Evolutionary conservation across 768 basidiomycete genomes (phyloP).

Genomic region (Rickenella mellea): DNA sequence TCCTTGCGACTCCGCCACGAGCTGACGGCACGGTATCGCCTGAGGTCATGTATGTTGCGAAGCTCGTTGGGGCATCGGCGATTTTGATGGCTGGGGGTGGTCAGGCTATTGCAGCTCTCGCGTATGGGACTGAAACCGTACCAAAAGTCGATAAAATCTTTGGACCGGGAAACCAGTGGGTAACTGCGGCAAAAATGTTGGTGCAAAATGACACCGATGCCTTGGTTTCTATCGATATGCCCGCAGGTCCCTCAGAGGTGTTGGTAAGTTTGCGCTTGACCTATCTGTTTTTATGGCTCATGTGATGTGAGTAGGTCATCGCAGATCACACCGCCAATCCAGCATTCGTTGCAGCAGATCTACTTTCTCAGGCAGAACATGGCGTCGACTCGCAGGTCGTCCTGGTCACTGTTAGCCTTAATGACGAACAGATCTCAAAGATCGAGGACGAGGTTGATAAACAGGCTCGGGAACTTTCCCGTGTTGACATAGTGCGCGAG

Average conservation of each 20-base stretch:
- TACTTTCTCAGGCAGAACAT: conserved; percentile 96
- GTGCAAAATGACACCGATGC: conserved; percentile 98
- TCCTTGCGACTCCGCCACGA: conserved; percentile 93
- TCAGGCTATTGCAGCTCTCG: conserved; percentile 92
- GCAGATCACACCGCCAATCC: conserved; percentile 83
- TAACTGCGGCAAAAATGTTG: conserved; percentile 98
- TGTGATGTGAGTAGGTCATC: conserved; percentile 56
- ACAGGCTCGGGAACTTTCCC: conserved; percentile 79
- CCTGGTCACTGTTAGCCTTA: conserved; percentile 70
- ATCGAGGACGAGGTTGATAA: conserved; percentile 81
- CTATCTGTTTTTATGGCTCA: background rate
- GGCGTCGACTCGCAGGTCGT: conserved; percentile 98
- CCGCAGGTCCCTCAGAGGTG: conserved; percentile 96
- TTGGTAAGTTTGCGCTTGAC: conserved; percentile 48
- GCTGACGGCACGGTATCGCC: conserved; percentile 89
- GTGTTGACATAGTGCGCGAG: conserved; percentile 84
- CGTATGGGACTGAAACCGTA: conserved; percentile 90
- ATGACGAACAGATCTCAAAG: conserved; percentile 47
- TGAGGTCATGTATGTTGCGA: conserved; percentile 95
- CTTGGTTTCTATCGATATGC: conserved; percentile 96
- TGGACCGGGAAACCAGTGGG: conserved; percentile 99
- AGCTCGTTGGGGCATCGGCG: conserved; percentile 81
- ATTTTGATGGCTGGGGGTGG: conserved; percentile 94
- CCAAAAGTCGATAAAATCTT: conserved; percentile 99
- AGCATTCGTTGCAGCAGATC: conserved; percentile 90